Conservation (phyloP, 495 filamentous ascomycete species). For the Entonaema liquescens region DNA sequence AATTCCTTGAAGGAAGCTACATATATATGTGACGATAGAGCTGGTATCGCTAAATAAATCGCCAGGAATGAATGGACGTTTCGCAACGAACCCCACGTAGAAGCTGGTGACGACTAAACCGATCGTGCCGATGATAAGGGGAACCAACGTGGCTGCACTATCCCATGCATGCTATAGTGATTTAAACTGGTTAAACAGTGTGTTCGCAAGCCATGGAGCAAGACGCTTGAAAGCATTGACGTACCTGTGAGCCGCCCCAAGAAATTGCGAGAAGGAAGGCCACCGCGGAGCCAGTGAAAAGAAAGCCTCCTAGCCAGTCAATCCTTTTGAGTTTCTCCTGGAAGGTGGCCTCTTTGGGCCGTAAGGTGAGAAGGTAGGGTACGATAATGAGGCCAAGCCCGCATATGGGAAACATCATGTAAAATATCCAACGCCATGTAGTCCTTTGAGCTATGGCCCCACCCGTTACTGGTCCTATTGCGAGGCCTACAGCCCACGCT, state of each 20-base stretch:
- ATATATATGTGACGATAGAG: not conserved
- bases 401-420: not conserved
- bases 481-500: not conserved
- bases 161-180: not conserved
- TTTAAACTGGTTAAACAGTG: too few relatives aligned
- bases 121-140: not conserved
- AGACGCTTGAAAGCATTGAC: not conserved
- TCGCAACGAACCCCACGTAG: not conserved
- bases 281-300: not conserved
- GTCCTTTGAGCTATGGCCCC: not conserved
- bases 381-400: not conserved
- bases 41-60: not conserved
- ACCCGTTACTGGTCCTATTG: not conserved
- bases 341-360: not conserved
- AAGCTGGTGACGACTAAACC: not conserved
- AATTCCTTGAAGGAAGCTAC: not conserved
- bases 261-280: not conserved
- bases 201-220: too few relatives aligned
- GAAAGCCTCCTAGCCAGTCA: not conserved
- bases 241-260: not conserved
- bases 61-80: not conserved
- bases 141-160: not conserved
- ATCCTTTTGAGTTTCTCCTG: not conserved
- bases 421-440: not conserved
- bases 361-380: not conserved